These are phyloP conservation scores for Aspergillus sp. DNA, from an alignment of 2,329 filamentous ascomycete genomes.

Conservation along the genomic window DNA sequence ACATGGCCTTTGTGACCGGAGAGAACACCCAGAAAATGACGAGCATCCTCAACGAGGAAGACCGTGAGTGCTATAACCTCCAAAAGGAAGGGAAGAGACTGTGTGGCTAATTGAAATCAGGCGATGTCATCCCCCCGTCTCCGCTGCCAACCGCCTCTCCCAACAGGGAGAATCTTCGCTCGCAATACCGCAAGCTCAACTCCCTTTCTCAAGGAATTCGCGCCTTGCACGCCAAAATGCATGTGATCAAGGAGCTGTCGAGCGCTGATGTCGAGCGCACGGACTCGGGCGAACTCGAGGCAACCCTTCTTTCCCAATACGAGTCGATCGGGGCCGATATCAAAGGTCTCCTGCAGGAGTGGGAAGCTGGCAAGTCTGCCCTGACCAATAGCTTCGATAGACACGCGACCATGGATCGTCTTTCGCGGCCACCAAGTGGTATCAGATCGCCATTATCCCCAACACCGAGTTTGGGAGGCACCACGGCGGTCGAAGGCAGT, in stretches of 20 bases:
- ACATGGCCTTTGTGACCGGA: slow-evolving; percentile 61
- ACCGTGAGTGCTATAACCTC: slow-evolving; percentile 56
- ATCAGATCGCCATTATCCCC: slow-evolving; percentile 43
- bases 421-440: slow-evolving; percentile 53
- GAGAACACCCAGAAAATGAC: slow-evolving; percentile 65
- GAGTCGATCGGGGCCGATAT: slow-evolving; percentile 91
- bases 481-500: slow-evolving; percentile 54
- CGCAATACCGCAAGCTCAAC: slow-evolving; percentile 83
- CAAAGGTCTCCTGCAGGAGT: slow-evolving; percentile 74
- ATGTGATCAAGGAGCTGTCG: slow-evolving; percentile 85
- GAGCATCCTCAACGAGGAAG: slow-evolving; percentile 72
- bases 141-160: slow-evolving; percentile 68
- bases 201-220: slow-evolving; percentile 87
- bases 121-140: slow-evolving; percentile 48
- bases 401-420: slow-evolving; percentile 64
- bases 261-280: slow-evolving; percentile 74
- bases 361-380: slow-evolving; percentile 83
- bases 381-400: slow-evolving; percentile 78
- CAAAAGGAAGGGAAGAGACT: neutral
- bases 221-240: slow-evolving; percentile 90
- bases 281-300: slow-evolving; percentile 68
- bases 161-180: slow-evolving; percentile 77
- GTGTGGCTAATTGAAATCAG: slow-evolving; percentile 22
- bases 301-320: slow-evolving; percentile 81
- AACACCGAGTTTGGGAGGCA: slow-evolving; percentile 46